Evolutionary conservation across 495 filamentous ascomycete species (phyloP).

Genomic region (Talaromyces ruber): DNA sequence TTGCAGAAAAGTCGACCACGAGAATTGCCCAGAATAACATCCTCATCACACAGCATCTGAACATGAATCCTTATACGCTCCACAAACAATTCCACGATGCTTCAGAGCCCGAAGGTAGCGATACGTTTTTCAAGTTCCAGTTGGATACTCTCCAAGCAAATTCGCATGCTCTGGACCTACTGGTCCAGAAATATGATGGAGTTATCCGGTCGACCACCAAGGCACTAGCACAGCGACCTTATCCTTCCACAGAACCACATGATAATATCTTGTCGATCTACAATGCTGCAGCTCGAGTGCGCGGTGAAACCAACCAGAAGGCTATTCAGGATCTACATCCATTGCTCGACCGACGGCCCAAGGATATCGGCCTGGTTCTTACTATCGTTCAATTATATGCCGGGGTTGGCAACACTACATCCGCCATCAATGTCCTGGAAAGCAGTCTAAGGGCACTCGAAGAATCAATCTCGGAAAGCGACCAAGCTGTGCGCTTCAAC

Average conservation of each 20-base stretch:
- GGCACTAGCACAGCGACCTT: constrained; percentile 43
- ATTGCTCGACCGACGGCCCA: constrained; percentile 65
- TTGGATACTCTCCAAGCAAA: constrained; percentile 59
- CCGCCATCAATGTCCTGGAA: constrained; percentile 70
- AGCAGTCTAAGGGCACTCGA: constrained; percentile 67
- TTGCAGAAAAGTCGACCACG: constrained; percentile 68
- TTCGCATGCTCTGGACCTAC: constrained; percentile 61
- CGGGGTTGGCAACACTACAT: constrained; percentile 60
- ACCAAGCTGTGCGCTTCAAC: constrained; percentile 65
- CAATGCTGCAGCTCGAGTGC: constrained; percentile 69
- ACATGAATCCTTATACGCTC: constrained; percentile 68
- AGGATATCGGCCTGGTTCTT: constrained; percentile 75
- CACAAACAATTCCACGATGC: constrained; percentile 58
- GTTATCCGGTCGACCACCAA: constrained; percentile 58
- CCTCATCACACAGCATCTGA: constrained; percentile 45
- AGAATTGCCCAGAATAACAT: constrained; percentile 74
- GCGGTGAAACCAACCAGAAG: constrained; percentile 53
- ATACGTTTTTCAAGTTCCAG: constrained; percentile 74
- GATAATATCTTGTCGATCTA: constrained; percentile 63
- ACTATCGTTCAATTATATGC: constrained; percentile 83
- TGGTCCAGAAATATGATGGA: constrained; percentile 67
- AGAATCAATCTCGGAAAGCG: constrained; percentile 47
- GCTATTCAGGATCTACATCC: constrained; percentile 67
- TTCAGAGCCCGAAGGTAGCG: constrained; percentile 49
- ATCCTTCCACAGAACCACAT: constrained; percentile 45